These are phyloP conservation scores for Barnettozyma vustinii DNA, from an alignment of 805 yeast species.

Conservation along the genomic window DNA sequence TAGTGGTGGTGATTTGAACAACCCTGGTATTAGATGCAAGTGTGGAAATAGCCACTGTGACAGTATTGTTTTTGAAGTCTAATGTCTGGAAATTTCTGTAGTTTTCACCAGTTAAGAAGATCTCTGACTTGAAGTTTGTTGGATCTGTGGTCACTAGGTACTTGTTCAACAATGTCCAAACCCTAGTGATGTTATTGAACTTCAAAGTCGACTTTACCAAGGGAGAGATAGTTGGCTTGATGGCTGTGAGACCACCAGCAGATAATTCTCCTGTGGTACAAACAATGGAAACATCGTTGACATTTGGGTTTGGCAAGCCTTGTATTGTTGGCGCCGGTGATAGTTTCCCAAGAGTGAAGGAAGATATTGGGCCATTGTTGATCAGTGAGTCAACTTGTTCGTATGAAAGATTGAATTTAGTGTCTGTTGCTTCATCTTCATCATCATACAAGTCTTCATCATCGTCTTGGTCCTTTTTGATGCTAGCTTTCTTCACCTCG, in stretches of 20 bases:
- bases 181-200: constrained; percentile 64
- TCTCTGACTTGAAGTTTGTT: constrained; percentile 56
- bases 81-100: constrained; percentile 57
- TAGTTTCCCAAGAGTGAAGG: constrained; percentile 58
- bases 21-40: constrained; percentile 50
- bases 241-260: constrained; percentile 51
- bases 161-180: constrained; percentile 67
- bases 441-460: constrained; percentile 25
- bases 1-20: constrained; percentile 68
- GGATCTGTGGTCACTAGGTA: constrained; percentile 71
- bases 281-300: constrained; percentile 59
- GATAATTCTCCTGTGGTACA: constrained; percentile 61
- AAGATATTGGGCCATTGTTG: constrained; percentile 70
- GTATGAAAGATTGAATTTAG: constrained; percentile 32
- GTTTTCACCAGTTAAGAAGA: constrained; percentile 56
- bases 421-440: constrained; percentile 25
- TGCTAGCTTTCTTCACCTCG: constrained; percentile 9
- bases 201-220: constrained; percentile 59
- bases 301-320: constrained; percentile 65
- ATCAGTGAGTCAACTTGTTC: constrained; percentile 46
- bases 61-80: constrained; percentile 56
- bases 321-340: constrained; percentile 49
- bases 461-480: constrained; percentile 43
- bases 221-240: constrained; percentile 69
- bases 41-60: constrained; percentile 64